These are phyloP conservation scores for Candida lessepsii DNA, from an alignment of 805 yeast species.

Conservation along the genomic window DNA sequence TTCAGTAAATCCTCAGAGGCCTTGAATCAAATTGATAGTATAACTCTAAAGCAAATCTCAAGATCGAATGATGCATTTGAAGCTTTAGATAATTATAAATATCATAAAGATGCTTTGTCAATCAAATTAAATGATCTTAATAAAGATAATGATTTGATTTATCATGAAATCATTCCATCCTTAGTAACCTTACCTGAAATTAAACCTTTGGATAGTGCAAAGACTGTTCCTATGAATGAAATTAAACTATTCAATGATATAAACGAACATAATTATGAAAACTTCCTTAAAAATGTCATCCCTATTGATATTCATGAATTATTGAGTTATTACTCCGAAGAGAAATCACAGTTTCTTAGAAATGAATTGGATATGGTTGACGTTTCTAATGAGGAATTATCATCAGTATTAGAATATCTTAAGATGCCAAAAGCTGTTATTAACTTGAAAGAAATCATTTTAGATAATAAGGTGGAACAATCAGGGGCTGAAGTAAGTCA, in stretches of 20 bases:
- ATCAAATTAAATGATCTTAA: slow-evolving; percentile 46
- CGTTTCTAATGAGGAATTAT: slow-evolving; percentile 73
- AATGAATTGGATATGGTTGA: slow-evolving; percentile 71
- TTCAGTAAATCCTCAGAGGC: slow-evolving; percentile 49
- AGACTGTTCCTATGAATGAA: slow-evolving; percentile 52
- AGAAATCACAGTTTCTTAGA: slow-evolving; percentile 74
- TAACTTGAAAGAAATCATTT: slow-evolving; percentile 47
- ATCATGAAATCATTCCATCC: slow-evolving; percentile 74
- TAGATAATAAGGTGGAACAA: slow-evolving; percentile 10
- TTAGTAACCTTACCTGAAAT: slow-evolving; percentile 59
- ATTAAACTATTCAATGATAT: slow-evolving; percentile 42
- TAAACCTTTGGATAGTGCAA: slow-evolving; percentile 67
- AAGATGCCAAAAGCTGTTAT: slow-evolving; percentile 68
- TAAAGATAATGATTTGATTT: slow-evolving; percentile 87
- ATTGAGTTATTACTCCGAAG: slow-evolving; percentile 84
- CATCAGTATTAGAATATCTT: slow-evolving; percentile 77
- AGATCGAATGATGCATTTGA: slow-evolving; percentile 32
- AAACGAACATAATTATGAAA: slow-evolving; percentile 40
- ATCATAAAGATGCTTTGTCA: slow-evolving; percentile 37
- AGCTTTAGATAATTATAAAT: slow-evolving; percentile 39
- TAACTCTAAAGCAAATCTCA: slow-evolving; percentile 24
- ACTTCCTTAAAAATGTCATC: slow-evolving; percentile 73
- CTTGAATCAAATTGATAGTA: slow-evolving; percentile 32
- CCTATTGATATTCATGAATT: slow-evolving; percentile 88
- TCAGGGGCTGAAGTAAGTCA: slow-evolving; percentile 5